These are phyloP conservation scores for Globisporangium paddicum DNA, from an alignment of 352 stramenopile species.

Conservation along the genomic window DNA sequence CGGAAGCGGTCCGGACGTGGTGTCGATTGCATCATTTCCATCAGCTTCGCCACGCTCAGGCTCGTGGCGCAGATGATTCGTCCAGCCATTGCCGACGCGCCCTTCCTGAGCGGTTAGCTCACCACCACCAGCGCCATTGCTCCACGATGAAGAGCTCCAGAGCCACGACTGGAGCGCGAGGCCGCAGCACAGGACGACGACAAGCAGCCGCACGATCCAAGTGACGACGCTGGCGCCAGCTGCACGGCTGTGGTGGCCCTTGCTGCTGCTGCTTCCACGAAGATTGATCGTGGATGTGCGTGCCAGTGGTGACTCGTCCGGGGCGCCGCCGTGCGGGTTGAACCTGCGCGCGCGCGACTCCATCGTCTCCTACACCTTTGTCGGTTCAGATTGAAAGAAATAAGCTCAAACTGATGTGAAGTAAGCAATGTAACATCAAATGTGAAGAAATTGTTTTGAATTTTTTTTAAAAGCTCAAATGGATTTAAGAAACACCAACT, in stretches of 20 bases:
- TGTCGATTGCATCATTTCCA: background rate
- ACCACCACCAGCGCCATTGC: background rate
- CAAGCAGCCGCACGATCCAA: slow-evolving; percentile 35
- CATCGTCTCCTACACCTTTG: slow-evolving; percentile 20
- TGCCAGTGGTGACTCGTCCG: slow-evolving; percentile 10
- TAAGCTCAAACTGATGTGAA: too few species aligned
- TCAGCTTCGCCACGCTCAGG: background rate
- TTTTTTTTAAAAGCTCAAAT: too few species aligned
- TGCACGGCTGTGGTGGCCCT: background rate
- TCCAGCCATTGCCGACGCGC: slow-evolving; percentile 23
- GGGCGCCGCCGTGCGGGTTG: slow-evolving; percentile 10
- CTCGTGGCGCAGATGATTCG: slow-evolving; percentile 33
- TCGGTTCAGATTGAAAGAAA: too few species aligned
- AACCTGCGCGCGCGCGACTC: slow-evolving; percentile 38
- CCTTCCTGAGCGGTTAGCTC: background rate
- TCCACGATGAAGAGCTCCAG: slow-evolving; percentile 22
- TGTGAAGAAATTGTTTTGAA: too few species aligned
- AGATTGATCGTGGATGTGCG: background rate
- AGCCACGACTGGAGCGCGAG: slow-evolving; percentile 45
- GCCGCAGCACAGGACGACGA: slow-evolving; percentile 31
- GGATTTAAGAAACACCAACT: too few species aligned
- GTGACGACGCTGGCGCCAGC: slow-evolving; percentile 20
- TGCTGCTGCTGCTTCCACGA: background rate
- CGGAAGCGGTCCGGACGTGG: slow-evolving; percentile 22
- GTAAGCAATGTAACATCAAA: too few species aligned